These are phyloP conservation scores for Leucoagaricus sp. DNA, from an alignment of 1,284 basidiomycete genomes.

Conservation along the genomic window DNA sequence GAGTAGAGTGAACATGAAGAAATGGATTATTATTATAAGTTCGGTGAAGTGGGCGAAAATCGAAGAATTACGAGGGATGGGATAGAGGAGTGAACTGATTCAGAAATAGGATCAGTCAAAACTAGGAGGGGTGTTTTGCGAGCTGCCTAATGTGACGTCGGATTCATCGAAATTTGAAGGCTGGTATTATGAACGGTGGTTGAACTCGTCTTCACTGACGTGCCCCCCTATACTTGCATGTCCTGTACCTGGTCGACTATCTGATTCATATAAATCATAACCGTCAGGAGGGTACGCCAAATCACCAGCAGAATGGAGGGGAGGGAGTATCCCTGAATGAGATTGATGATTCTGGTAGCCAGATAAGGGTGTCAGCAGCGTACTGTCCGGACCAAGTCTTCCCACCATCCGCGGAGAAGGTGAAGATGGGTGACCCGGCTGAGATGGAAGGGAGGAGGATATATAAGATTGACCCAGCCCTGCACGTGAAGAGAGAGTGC, in stretches of 20 bases:
- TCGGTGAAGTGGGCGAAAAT: no score
- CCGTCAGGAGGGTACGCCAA: slow-evolving; percentile 29
- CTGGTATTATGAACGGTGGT: slow-evolving; percentile 12
- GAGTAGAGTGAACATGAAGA: background rate
- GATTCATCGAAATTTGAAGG: background rate
- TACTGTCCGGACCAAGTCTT: slow-evolving; percentile 44
- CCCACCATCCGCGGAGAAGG: slow-evolving; percentile 27
- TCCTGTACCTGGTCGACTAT: slow-evolving; percentile 40
- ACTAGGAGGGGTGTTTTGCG: background rate
- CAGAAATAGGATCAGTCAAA: slow-evolving; percentile 7
- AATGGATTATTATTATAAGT: slow-evolving; percentile 3
- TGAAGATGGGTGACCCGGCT: slow-evolving; percentile 24
- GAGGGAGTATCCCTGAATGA: slow-evolving; percentile 17
- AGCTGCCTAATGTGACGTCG: no score
- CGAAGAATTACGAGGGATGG: slow-evolving; percentile 3
- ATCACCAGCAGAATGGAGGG: slow-evolving; percentile 30
- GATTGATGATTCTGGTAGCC: slow-evolving; percentile 34
- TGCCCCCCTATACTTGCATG: slow-evolving; percentile 35
- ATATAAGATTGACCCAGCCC: slow-evolving; percentile 22
- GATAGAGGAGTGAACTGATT: slow-evolving; percentile 9
- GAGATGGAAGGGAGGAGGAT: slow-evolving; percentile 26
- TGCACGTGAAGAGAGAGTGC: slow-evolving; percentile 22
- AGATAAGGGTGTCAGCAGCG: slow-evolving; percentile 44
- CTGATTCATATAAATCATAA: slow-evolving; percentile 41
- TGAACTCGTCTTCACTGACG: slow-evolving; percentile 15